These are phyloP conservation scores for Biscogniauxia sp. DNA, from an alignment of 2,329 filamentous ascomycete species.

Conservation along the genomic window DNA sequence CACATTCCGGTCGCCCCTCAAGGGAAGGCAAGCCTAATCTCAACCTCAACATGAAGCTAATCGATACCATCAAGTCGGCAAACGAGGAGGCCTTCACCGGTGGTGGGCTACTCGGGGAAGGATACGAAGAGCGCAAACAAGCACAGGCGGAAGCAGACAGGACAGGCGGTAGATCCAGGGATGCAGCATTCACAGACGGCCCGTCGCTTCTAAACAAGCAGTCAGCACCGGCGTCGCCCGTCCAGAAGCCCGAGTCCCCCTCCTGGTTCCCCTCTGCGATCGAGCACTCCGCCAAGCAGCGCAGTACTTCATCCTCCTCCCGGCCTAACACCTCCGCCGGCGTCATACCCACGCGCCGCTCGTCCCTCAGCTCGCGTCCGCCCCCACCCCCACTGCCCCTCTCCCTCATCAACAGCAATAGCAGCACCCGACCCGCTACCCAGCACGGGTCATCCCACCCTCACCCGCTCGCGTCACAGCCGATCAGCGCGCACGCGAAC, in stretches of 20 bases:
- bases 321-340: conserved; percentile 25
- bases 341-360: conserved; percentile 15
- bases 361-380: conserved; percentile 17
- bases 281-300: conserved; percentile 31
- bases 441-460: not conserved
- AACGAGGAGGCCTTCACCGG: conserved; percentile 46
- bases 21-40: conserved; percentile 18
- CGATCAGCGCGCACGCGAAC: conserved; percentile 20
- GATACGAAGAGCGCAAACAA: conserved; percentile 47
- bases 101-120: conserved; percentile 50
- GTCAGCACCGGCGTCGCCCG: conserved; percentile 26
- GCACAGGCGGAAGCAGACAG: conserved; percentile 29
- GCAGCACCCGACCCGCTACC: not conserved
- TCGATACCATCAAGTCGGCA: conserved; percentile 28
- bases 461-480: conserved; percentile 7
- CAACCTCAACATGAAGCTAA: conserved; percentile 22
- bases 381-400: conserved; percentile 14
- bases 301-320: conserved; percentile 10
- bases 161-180: conserved; percentile 25
- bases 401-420: conserved; percentile 1
- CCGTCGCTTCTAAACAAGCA: conserved; percentile 53
- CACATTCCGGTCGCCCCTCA: conserved; percentile 25
- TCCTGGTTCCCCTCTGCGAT: conserved; percentile 41
- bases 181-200: conserved; percentile 52
- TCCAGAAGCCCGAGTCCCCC: conserved; percentile 18